Percentiles rank a stretch among this genome's conserved stretches.
Conservation (phyloP, 768 basidiomycete species). For the Trametes villosa region DNA sequence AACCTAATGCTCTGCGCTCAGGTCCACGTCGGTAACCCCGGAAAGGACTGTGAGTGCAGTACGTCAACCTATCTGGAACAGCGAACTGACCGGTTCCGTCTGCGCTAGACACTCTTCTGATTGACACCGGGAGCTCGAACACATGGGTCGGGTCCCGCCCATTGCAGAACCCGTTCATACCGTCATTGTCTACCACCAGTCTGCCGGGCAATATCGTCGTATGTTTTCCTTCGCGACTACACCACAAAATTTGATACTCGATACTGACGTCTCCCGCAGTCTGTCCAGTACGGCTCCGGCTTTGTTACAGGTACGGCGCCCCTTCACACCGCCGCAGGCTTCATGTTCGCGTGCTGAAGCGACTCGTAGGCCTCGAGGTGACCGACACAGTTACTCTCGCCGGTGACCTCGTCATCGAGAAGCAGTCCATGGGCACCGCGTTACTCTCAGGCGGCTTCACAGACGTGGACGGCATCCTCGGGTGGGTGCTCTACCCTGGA, state of each 20-base stretch:
- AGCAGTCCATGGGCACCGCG: constrained; percentile 45
- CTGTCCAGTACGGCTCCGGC: constrained; percentile 55
- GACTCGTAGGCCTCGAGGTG: constrained; percentile 14
- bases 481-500: constrained; percentile 13
- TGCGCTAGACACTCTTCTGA: constrained; percentile 49
- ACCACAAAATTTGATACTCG: not conserved
- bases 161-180: constrained; percentile 40
- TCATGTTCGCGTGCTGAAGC: too few relatives aligned
- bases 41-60: constrained; percentile 28
- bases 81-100: not conserved
- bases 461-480: constrained; percentile 44
- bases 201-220: constrained; percentile 34
- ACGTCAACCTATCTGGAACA: not conserved
- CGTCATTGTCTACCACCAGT: constrained; percentile 45
- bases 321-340: too few relatives aligned
- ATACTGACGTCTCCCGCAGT: constrained; percentile 31
- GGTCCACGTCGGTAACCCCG: constrained; percentile 26
- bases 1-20: not conserved
- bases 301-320: constrained; percentile 43
- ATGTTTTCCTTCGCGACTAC: constrained; percentile 31
- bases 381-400: constrained; percentile 48
- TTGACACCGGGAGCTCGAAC: constrained; percentile 58
- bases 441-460: constrained; percentile 28
- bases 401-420: constrained; percentile 21
- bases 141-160: constrained; percentile 56